Conservation (phyloP, 2,329 filamentous ascomycete species). For the Coniella lustricola region DNA sequence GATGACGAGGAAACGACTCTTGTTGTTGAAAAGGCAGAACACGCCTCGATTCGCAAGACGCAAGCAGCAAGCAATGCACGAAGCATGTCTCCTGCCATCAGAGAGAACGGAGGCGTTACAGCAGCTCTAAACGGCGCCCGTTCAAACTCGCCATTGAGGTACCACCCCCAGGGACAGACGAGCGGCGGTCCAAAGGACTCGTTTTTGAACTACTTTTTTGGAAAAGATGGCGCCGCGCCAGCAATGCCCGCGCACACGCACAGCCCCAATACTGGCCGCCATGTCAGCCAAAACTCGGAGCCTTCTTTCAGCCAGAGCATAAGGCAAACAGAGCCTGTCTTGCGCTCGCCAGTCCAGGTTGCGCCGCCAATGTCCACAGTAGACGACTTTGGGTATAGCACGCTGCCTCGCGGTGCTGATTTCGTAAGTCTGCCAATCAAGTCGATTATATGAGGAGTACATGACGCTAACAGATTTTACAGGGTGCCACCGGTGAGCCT, state of each 20-base stretch:
- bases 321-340: slow-evolving; percentile 56
- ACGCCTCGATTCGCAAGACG: slow-evolving; percentile 54
- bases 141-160: slow-evolving; percentile 53
- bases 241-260: slow-evolving; percentile 32
- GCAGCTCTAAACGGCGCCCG: slow-evolving; percentile 61
- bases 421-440: slow-evolving; percentile 43
- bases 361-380: slow-evolving; percentile 32
- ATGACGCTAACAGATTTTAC: slow-evolving; percentile 19
- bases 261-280: slow-evolving; percentile 42
- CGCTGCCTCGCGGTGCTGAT: slow-evolving; percentile 41
- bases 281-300: slow-evolving; percentile 73
- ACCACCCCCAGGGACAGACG: slow-evolving; percentile 47
- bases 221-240: slow-evolving; percentile 69
- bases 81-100: slow-evolving; percentile 77
- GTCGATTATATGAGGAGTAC: neutral
- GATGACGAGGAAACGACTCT: slow-evolving; percentile 37
- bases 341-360: slow-evolving; percentile 40
- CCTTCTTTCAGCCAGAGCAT: slow-evolving; percentile 79
- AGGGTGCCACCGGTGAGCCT: slow-evolving; percentile 63
- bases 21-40: slow-evolving; percentile 44
- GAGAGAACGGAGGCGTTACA: slow-evolving; percentile 59
- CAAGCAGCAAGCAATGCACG: slow-evolving; percentile 50
- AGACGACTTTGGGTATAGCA: slow-evolving; percentile 30
- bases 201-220: slow-evolving; percentile 98
- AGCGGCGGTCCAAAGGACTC: slow-evolving; percentile 67